Percentiles rank a stretch among this genome's conserved stretches.
Conservation (phyloP, 192 early-diverging fungal genomes). For the Umbelopsis isabellina region DNA sequence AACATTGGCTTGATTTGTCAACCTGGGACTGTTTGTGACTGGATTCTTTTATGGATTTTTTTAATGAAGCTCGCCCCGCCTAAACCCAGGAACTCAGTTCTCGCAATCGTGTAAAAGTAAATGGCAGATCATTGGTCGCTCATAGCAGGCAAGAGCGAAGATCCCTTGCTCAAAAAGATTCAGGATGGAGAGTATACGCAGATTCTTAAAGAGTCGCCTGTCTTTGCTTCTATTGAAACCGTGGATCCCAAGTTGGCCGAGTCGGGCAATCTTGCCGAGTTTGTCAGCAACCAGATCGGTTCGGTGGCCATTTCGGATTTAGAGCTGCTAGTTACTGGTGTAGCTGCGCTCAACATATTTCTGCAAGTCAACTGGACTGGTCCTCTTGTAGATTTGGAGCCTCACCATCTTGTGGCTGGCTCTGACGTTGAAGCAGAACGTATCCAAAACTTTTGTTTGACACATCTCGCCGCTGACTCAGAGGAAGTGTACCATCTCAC, state of each 20-base stretch:
- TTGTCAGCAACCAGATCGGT: conserved; percentile 14
- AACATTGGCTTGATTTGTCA: conserved; percentile 14
- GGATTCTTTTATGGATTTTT: not conserved
- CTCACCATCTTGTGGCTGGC: conserved; percentile 61
- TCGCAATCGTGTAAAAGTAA: not conserved
- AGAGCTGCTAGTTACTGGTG: conserved; percentile 60
- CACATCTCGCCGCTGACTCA: conserved; percentile 70
- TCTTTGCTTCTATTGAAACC: not conserved
- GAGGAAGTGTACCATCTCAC: conserved; percentile 87
- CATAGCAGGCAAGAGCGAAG: conserved; percentile 21
- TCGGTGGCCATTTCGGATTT: conserved; percentile 7
- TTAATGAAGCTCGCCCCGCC: not conserved
- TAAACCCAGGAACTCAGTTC: not conserved
- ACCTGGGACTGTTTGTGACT: not conserved
- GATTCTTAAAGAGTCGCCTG: conserved; percentile 6
- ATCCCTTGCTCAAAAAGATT: not conserved
- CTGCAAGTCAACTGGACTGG: conserved; percentile 91
- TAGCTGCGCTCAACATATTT: conserved; percentile 79
- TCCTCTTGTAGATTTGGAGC: conserved; percentile 66
- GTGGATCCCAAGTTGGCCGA: not conserved
- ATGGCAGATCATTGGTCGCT: conserved; percentile 20
- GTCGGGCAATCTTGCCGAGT: conserved; percentile 6
- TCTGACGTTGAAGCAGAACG: conserved; percentile 32
- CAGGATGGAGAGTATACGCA: conserved; percentile 11
- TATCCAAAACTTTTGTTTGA: conserved; percentile 51